Conservation (phyloP, 805 yeast genomes). For the Saccharomycopsis oosterbeekiorum region DNA sequence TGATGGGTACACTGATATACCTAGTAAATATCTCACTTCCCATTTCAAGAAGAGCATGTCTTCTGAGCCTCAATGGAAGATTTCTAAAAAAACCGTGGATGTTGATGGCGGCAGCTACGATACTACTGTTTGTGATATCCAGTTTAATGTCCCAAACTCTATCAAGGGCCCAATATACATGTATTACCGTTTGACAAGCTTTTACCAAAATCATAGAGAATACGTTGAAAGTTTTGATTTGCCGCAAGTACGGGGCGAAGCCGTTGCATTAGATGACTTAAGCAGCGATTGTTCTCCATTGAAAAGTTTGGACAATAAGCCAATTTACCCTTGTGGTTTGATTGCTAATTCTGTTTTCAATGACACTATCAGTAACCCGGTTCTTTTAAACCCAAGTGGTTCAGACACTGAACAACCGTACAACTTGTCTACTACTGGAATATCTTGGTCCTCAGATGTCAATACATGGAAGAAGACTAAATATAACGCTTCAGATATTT, state of each 20-base stretch:
- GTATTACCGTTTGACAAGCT: conserved; percentile 83
- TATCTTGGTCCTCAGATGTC: conserved; percentile 65
- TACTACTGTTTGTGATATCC: conserved; percentile 47
- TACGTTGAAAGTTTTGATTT: conserved; percentile 82
- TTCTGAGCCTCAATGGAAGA: conserved; percentile 48
- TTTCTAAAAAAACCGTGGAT: conserved; percentile 29
- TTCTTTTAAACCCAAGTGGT: conserved; percentile 22
- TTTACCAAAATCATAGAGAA: conserved; percentile 90
- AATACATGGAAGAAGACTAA: conserved; percentile 53
- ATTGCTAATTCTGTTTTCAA: conserved; percentile 75
- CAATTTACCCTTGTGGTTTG: conserved; percentile 68
- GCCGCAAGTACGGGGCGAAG: conserved; percentile 69
- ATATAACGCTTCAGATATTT: conserved; percentile 50
- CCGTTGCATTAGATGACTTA: conserved; percentile 44
- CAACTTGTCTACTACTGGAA: conserved; percentile 41
- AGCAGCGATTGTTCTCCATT: conserved; percentile 31
- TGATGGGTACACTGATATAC: conserved; percentile 38
- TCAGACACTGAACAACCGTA: conserved; percentile 29
- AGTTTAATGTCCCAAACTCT: conserved; percentile 62
- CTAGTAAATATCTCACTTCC: conserved; percentile 43
- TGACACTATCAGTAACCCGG: conserved; percentile 54
- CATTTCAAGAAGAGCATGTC: conserved; percentile 42
- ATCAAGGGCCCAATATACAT: conserved; percentile 63
- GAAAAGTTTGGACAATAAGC: conserved; percentile 14
- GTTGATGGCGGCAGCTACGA: conserved; percentile 21